These are phyloP conservation scores for Hypholoma sublateritium DNA, from an alignment of 768 basidiomycete genomes.

Conservation along the genomic window DNA sequence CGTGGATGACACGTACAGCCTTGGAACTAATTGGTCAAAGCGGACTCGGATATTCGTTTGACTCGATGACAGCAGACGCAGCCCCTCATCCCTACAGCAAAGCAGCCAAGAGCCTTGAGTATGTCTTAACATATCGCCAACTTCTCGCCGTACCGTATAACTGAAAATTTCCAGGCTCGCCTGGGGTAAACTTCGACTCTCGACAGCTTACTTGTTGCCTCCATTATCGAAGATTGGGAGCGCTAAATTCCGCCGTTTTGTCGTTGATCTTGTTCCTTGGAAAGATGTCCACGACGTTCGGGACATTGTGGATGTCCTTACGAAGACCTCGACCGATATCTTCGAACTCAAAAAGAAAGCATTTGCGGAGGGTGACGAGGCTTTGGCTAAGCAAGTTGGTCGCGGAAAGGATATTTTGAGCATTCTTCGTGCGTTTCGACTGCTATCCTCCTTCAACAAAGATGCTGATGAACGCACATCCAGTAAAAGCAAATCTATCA, in stretches of 20 bases:
- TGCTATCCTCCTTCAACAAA: background rate
- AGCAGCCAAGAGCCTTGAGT: slow-evolving; percentile 29
- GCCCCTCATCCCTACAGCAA: slow-evolving; percentile 28
- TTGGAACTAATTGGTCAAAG: slow-evolving; percentile 49
- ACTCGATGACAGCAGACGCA: slow-evolving; percentile 30
- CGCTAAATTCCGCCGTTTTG: slow-evolving; percentile 4
- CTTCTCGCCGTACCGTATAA: background rate
- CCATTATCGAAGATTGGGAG: slow-evolving; percentile 7
- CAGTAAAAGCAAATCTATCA: slow-evolving; percentile 38
- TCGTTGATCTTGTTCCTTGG: slow-evolving; percentile 3
- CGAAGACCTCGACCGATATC: slow-evolving; percentile 31
- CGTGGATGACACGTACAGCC: slow-evolving; percentile 44
- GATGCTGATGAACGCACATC: background rate
- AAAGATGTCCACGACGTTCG: slow-evolving; percentile 8
- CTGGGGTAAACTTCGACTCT: slow-evolving; percentile 5
- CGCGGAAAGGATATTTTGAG: slow-evolving; percentile 44
- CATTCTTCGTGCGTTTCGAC: slow-evolving; percentile 15
- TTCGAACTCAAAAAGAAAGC: slow-evolving; percentile 32
- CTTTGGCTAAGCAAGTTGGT: slow-evolving; percentile 29
- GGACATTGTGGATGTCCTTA: slow-evolving; percentile 30
- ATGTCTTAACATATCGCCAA: slow-evolving; percentile 3
- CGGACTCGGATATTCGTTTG: slow-evolving; percentile 43
- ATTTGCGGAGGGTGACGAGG: slow-evolving; percentile 30
- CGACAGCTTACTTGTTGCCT: slow-evolving; percentile 1
- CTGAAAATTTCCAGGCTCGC: background rate